Percentiles rank a stretch among this genome's conserved stretches.
These are phyloP conservation scores for Thalassiosira hispida DNA, from an alignment of 352 stramenopile genomes.

Conservation along the genomic window DNA sequence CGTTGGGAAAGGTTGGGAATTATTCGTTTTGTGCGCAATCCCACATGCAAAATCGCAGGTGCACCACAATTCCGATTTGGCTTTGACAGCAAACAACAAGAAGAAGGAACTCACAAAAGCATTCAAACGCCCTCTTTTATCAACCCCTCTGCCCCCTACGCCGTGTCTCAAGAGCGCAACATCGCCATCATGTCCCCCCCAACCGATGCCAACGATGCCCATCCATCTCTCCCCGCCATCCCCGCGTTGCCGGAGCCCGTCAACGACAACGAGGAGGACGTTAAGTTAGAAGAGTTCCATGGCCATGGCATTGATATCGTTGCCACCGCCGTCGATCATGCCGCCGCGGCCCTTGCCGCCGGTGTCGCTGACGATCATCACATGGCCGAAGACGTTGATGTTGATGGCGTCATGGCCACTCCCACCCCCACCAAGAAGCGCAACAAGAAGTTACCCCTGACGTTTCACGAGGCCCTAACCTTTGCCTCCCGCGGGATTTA, in stretches of 20 bases:
- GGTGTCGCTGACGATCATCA: neutral
- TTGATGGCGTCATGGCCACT: neutral
- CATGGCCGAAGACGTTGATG: conserved; percentile 1
- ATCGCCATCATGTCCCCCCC: conserved; percentile 15
- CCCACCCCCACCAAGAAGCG: conserved; percentile 16
- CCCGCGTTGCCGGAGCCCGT: conserved; percentile 9
- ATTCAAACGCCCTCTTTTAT: neutral
- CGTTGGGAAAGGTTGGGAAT: neutral
- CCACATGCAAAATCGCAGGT: neutral
- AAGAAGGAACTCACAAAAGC: too few relatives aligned
- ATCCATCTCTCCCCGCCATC: conserved; percentile 4
- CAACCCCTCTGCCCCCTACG: neutral
- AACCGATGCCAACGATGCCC: neutral
- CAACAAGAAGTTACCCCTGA: conserved; percentile 43
- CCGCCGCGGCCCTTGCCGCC: neutral
- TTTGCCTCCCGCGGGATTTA: conserved; percentile 33
- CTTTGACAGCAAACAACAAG: too few relatives aligned
- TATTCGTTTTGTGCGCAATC: neutral
- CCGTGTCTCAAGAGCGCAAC: neutral
- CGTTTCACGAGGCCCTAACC: conserved; percentile 27
- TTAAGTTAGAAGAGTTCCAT: conserved; percentile 1
- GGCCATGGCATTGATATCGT: neutral
- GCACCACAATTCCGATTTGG: neutral
- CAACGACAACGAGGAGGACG: neutral
- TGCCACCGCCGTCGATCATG: neutral